phyloP scores from a whole-genome alignment of 306 rosid genomes.

The Medicago truncatula region DNA sequence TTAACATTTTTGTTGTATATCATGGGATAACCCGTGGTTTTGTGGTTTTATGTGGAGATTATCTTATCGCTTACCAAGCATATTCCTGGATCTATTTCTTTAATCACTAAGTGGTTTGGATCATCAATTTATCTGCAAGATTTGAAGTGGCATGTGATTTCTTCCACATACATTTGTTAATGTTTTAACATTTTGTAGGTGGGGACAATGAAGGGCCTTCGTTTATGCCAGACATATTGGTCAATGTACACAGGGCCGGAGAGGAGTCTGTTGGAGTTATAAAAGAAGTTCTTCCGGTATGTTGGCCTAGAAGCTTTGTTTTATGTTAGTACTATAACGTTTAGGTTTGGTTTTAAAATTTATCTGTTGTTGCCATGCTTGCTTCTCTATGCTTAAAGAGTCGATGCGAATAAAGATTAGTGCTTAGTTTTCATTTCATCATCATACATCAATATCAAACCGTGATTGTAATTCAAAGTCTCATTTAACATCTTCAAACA shows the following conservation, averaged over 20 bases:
- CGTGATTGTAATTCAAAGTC: neutral
- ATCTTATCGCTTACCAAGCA: neutral
- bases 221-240: conserved; percentile 87
- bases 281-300: conserved; percentile 91
- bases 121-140: neutral
- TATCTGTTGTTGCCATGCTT: neutral
- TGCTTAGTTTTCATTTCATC: neutral
- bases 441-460: neutral
- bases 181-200: conserved; percentile 58
- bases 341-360: neutral
- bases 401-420: neutral
- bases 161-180: conserved; percentile 2
- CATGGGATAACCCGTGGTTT: neutral
- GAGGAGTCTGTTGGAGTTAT: conserved; percentile 79
- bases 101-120: conserved; percentile 6
- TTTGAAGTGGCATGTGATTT: neutral
- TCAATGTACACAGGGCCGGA: conserved; percentile 76
- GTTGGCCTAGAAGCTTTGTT: conserved; percentile 37
- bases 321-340: neutral
- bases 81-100: conserved; percentile 10
- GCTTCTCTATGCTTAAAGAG: neutral
- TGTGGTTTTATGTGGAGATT: neutral
- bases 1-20: neutral
- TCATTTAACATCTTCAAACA: neutral
- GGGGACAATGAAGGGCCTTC: conserved; percentile 91